Conservation (phyloP, 2,329 filamentous ascomycete species). For the Coniochaeta ligniaria region DNA sequence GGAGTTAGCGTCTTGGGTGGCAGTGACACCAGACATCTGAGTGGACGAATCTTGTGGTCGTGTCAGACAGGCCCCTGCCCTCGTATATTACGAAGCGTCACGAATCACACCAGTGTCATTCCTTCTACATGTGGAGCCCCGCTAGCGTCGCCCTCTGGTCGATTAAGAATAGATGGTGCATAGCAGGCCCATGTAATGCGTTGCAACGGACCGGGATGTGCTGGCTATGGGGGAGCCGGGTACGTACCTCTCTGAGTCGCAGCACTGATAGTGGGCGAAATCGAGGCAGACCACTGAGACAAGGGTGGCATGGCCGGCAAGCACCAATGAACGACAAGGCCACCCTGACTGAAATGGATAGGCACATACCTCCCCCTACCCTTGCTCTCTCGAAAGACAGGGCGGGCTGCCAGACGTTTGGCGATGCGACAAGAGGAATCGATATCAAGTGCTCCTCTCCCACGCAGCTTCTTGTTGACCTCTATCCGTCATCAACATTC, state of each 20-base stretch:
- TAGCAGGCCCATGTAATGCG: conserved; percentile 17
- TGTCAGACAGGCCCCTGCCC: conserved; percentile 42
- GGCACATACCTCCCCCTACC: neutral
- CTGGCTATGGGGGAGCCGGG: conserved; percentile 11
- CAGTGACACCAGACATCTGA: conserved; percentile 17
- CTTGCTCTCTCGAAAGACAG: neutral
- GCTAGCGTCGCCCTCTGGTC: conserved; percentile 13
- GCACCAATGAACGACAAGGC: neutral
- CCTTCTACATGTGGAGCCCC: conserved; percentile 22
- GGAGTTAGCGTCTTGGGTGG: conserved; percentile 8
- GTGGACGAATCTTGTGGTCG: conserved; percentile 26
- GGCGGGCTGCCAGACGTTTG: conserved; percentile 5
- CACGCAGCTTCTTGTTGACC: conserved; percentile 8
- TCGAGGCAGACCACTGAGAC: conserved; percentile 2
- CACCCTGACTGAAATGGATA: neutral
- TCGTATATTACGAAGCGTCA: conserved; percentile 45
- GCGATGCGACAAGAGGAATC: conserved; percentile 8
- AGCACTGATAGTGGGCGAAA: neutral
- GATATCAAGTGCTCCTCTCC: conserved; percentile 18
- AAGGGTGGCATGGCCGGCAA: conserved; percentile 3
- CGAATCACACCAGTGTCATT: conserved; percentile 23
- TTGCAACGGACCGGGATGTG: conserved; percentile 14
- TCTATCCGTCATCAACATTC: conserved; percentile 13
- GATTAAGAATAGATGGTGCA: conserved; percentile 38
- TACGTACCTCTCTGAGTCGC: conserved; percentile 9